These are phyloP conservation scores for Pythium aristosporum DNA, from an alignment of 352 stramenopile genomes.

Conservation along the genomic window DNA sequence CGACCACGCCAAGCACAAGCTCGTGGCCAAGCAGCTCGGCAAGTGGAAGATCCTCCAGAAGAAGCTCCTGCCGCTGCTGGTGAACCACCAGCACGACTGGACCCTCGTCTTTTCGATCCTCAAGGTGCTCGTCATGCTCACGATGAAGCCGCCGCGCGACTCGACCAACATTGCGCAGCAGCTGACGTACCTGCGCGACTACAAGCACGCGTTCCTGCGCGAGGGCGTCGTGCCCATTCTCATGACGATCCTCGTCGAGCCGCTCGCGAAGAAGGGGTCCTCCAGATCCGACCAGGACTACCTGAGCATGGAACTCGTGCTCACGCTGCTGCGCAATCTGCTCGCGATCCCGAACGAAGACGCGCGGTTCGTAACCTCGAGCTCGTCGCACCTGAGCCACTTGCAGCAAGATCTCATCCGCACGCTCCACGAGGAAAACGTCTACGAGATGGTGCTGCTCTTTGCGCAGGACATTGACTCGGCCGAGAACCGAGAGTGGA, in stretches of 20 bases:
- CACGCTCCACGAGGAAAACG: constrained; percentile 76
- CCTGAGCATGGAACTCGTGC: constrained; percentile 85
- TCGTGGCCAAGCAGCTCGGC: constrained; percentile 82
- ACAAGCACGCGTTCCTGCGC: constrained; percentile 85
- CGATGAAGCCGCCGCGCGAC: constrained; percentile 78
- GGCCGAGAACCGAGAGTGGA: constrained; percentile 83
- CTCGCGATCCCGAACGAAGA: constrained; percentile 84
- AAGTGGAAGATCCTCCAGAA: constrained; percentile 89
- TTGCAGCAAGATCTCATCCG: constrained; percentile 82
- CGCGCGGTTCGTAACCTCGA: constrained; percentile 74
- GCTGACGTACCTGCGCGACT: constrained; percentile 74
- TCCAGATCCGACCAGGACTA: constrained; percentile 68
- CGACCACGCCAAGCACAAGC: constrained; percentile 80
- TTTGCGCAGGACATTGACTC: constrained; percentile 87
- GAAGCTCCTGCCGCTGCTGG: constrained; percentile 80
- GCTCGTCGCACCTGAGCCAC: constrained; percentile 70
- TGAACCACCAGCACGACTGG: constrained; percentile 88
- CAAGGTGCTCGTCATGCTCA: constrained; percentile 90
- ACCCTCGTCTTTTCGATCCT: constrained; percentile 86
- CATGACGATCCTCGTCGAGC: constrained; percentile 84
- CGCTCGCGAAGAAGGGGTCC: constrained; percentile 63
- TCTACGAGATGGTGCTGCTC: constrained; percentile 86
- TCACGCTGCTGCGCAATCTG: constrained; percentile 84
- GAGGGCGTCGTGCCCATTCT: constrained; percentile 73
- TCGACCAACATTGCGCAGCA: constrained; percentile 82